Evolutionary conservation across 441 rosid species (phyloP), one percentile per base, ranked within the genome.

Genomic region (Croton setiger): DNA sequence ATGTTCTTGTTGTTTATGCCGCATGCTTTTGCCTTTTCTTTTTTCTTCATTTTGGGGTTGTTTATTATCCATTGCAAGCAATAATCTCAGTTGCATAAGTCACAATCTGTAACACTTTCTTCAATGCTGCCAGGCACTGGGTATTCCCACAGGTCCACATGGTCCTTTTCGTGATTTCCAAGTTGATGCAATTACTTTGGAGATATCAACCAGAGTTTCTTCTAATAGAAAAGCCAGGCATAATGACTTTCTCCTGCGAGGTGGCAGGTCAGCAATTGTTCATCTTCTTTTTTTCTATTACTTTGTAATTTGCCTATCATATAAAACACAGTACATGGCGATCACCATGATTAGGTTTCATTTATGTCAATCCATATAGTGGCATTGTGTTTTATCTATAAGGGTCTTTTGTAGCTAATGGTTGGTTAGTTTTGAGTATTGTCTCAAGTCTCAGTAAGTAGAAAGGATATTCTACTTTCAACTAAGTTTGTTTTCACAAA

Each of bases 111-210:
- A 31, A 41, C 49, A 9, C 31, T 53, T 49, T 48, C 11, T 37
- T 43, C 53, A 48, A 48, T 64, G 21, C 63, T 76, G 47, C 75
- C 75, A 94, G 99, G 99, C 98, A 66, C 77, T 95, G 67, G 97
- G 97, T 70, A 81, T 92, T 70, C 98, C 99, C 59, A 95, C 94
- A 17, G 98, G 97, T 72, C 84, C 93, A 12, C 99, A 92, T 81
- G 99, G 98, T 71, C 96, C 97, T 65, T 94, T 95, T 78, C 96
- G 94, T 35, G 97, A 95, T 73, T 92, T 86, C 76, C 96, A 92
- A 86, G 85, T 95, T 52, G 97, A 95, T 84, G 97, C 97, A 67
- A 79, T 95, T 66, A 95, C 99, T 68, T 84, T 95, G 81, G 92
- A 92, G 81, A 80, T 92, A 73, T 85, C 87, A 31, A 92, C 89